Base-by-base conservation (phyloP, 805 yeast species). In the Nakazawaea laoshanensis region DNA sequence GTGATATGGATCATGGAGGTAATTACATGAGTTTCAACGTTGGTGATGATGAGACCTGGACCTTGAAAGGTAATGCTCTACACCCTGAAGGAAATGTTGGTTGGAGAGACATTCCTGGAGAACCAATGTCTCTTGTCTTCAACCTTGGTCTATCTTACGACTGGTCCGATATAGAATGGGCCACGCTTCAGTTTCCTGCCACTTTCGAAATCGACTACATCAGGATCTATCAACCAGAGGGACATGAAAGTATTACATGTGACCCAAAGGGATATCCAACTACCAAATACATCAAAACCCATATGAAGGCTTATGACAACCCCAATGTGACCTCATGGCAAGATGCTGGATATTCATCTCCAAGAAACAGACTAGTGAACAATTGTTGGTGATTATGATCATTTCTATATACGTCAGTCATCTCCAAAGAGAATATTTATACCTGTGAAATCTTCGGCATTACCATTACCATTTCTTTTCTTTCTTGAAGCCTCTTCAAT, bases 111-210 rank as follows among this genome's bases (percentile, higher is more conserved):
- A 67, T 86, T n/a, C 67, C 87, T 20, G 74, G 77, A 50, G 95
- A 85, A 49, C 95, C 95, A 39, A 82, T 86, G 94, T 65, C 87
- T 1, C 61, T 86, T 16, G 60, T 85, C 38, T 52, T 86, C 63
- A 86, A 86, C 53, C 59, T 86, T 58, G 95, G 94, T 58, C 55
- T 86, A 26, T 84, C 94, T 11, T 76, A 58, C 27, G 33, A 61
- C 16, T 65, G 70, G 71, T 55, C 61, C 0, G 48, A 49, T 25
- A 55, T 65, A 17, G 62, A 64, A 37, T 55, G 58, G 52, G 44
- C 47, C 1, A 35, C 57, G 4, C 36, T 64, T 4, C 28, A 39
- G n/a, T 57, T 61, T 40, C 69, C 69, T 3, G 51, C 52, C 4
- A 44, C 44, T 13, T 43, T 64, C 42, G 50, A 53, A 18, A 47